These are phyloP conservation scores for Trichopus zeylanicus DNA, from an alignment of 116 monocot species.

Conservation along the genomic window DNA sequence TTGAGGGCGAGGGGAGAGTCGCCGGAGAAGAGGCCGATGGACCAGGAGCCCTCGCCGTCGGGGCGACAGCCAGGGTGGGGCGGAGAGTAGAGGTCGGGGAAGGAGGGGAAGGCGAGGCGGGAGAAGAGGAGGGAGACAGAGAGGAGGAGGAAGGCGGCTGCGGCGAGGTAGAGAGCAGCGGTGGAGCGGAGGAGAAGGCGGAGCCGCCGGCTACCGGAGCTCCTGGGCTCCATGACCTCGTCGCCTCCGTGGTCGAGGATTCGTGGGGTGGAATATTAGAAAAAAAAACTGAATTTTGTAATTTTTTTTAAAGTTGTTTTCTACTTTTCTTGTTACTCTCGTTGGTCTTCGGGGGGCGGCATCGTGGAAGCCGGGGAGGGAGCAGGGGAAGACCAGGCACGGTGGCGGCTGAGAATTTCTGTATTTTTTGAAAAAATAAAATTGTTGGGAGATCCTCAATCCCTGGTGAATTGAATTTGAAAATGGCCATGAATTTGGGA, in stretches of 20 bases:
- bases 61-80: constrained; percentile 38
- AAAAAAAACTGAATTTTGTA: too few species aligned
- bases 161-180: constrained; percentile 34
- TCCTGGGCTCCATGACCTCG: neutral
- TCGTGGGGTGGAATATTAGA: too few species aligned
- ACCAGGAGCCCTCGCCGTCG: constrained; percentile 84
- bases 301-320: too few species aligned
- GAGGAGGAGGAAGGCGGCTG: constrained; percentile 26
- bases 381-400: too few species aligned
- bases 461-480: too few species aligned
- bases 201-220: neutral
- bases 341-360: too few species aligned
- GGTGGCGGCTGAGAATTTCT: too few species aligned
- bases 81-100: constrained; percentile 12
- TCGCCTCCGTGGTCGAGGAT: neutral
- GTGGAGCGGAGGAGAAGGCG: constrained; percentile 14
- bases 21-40: constrained; percentile 69
- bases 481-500: too few species aligned
- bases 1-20: constrained; percentile 60
- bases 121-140: constrained; percentile 44
- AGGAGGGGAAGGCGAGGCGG: constrained; percentile 48
- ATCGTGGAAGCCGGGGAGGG: too few species aligned
- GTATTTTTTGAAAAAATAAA: too few species aligned
- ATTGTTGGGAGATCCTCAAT: too few species aligned
- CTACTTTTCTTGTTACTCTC: too few species aligned